phyloP scores from a whole-genome alignment of 345 rosid species.

The Boechera retrofracta region DNA sequence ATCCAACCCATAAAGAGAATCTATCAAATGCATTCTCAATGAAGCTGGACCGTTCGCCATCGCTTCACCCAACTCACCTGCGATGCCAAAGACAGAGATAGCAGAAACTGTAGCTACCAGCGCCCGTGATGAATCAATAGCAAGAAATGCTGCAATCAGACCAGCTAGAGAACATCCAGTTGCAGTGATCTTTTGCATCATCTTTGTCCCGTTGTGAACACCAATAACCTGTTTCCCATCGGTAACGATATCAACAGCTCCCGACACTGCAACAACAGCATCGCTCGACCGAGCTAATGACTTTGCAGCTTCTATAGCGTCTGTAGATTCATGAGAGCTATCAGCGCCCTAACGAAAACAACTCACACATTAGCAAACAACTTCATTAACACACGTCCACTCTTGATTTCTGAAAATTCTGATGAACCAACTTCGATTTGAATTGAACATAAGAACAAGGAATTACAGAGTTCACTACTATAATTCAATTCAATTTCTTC shows the following conservation, averaged over 20 bases:
- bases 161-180: conserved; percentile 85
- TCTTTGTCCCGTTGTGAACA: conserved; percentile 75
- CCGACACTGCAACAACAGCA: conserved; percentile 74
- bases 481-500: conserved; percentile 9
- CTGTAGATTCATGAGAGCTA: conserved; percentile 75
- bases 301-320: conserved; percentile 87
- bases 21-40: conserved; percentile 79
- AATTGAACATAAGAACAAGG: neutral
- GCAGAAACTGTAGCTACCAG: conserved; percentile 86
- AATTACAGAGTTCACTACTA: conserved; percentile 1
- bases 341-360: conserved; percentile 62
- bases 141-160: conserved; percentile 77
- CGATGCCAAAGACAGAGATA: conserved; percentile 77
- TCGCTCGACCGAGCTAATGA: conserved; percentile 67
- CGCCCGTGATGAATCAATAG: conserved; percentile 59
- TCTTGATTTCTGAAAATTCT: neutral
- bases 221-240: conserved; percentile 68
- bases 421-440: neutral
- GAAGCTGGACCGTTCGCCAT: conserved; percentile 87
- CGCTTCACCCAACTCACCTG: conserved; percentile 81
- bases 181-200: conserved; percentile 91
- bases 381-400: neutral
- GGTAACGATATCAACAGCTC: conserved; percentile 77
- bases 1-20: conserved; percentile 72
- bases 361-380: neutral